These are phyloP conservation scores for Leishmania aethiopica DNA, from an alignment of 208 protist genomes.

Conservation along the genomic window DNA sequence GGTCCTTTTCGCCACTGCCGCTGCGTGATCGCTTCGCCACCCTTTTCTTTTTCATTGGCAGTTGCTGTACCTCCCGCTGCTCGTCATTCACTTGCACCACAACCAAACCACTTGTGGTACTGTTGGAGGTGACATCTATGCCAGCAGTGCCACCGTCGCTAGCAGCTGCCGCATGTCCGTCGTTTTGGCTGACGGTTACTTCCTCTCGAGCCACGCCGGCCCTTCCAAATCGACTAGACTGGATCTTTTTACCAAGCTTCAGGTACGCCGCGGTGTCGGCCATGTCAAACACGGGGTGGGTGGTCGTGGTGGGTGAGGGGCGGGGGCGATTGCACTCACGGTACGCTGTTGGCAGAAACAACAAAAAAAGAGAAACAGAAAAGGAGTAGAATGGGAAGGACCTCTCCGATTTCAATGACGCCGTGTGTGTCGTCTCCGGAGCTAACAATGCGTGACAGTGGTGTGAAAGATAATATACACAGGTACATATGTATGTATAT, in stretches of 20 bases:
- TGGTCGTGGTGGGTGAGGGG: too few relatives aligned
- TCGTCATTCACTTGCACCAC: constrained; percentile 15
- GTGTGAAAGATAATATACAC: neutral
- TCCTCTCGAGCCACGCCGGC: constrained; percentile 22
- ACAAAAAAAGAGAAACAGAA: neutral
- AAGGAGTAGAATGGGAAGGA: neutral
- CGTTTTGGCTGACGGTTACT: neutral
- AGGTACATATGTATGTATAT: neutral
- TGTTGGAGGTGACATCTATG: neutral
- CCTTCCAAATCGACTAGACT: constrained; percentile 21
- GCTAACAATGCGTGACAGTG: neutral
- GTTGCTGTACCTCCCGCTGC: constrained; percentile 11
- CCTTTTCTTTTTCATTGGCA: constrained; percentile 31
- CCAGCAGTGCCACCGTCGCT: neutral
- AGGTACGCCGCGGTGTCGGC: constrained; percentile 22
- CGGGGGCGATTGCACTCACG: neutral
- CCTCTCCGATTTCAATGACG: neutral
- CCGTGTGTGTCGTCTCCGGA: neutral
- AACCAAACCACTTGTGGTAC: constrained; percentile 7
- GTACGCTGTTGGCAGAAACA: neutral
- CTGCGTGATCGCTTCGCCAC: constrained; percentile 14
- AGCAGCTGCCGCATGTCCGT: neutral
- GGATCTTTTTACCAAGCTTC: constrained; percentile 12
- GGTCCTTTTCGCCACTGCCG: constrained; percentile 16
- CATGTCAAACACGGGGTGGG: constrained; percentile 1